A percentile compares a stretch with the other conserved stretches of the same genome.
These are phyloP conservation scores for Niebla homalea DNA, from an alignment of 495 filamentous ascomycete species.

Conservation along the genomic window DNA sequence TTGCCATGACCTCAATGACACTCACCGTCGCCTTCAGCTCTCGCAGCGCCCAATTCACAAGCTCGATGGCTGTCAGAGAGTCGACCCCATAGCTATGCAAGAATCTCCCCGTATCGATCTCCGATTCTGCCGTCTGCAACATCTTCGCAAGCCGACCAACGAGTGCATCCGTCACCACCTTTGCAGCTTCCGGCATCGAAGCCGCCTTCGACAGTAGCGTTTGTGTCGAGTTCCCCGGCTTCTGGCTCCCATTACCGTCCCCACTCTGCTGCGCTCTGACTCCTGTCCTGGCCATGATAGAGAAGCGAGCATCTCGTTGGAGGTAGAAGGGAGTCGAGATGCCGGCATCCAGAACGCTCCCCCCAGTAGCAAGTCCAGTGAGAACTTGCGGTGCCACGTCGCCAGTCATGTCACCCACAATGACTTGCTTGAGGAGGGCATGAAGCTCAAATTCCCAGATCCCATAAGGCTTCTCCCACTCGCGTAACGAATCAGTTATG, in stretches of 20 bases:
- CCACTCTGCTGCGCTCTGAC: background rate
- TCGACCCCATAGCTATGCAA: too few relatives aligned
- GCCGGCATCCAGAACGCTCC: constrained; percentile 2
- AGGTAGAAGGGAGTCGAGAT: constrained; percentile 13
- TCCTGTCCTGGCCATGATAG: constrained; percentile 5
- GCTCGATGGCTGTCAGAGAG: background rate
- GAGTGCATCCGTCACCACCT: too few relatives aligned
- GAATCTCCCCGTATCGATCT: too few relatives aligned
- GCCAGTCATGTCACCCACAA: constrained; percentile 7
- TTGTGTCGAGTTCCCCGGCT: constrained; percentile 2
- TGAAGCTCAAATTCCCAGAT: constrained; percentile 14
- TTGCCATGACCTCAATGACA: constrained; percentile 25
- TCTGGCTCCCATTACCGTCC: background rate
- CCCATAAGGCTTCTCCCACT: constrained; percentile 10
- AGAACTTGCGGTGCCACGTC: constrained; percentile 8
- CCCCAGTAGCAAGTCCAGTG: constrained; percentile 13
- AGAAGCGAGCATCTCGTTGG: constrained; percentile 9
- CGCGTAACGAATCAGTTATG: constrained; percentile 2
- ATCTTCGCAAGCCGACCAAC: too few relatives aligned
- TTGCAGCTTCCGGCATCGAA: constrained; percentile 1
- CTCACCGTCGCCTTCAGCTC: constrained; percentile 11
- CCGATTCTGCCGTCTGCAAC: too few relatives aligned
- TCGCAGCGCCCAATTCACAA: background rate
- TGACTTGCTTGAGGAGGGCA: constrained; percentile 10
- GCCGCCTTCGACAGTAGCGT: constrained; percentile 3